Conservation (phyloP, 2,329 filamentous ascomycete species). For the Sclerotinia trifoliorum region DNA sequence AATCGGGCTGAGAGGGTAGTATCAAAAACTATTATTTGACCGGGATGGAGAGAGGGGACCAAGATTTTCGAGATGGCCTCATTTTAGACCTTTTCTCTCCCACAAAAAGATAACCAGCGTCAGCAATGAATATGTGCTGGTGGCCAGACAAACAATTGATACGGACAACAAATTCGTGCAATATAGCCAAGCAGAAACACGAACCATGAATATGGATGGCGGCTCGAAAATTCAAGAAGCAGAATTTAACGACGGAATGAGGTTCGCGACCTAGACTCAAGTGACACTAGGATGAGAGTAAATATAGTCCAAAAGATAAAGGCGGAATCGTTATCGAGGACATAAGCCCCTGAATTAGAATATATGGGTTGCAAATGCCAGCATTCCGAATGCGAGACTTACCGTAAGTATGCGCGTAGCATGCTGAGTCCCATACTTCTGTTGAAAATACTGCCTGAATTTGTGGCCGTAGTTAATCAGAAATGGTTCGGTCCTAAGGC, state of each 20-base stretch:
- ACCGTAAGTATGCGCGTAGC: background rate
- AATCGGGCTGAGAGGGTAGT: background rate
- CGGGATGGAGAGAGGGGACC: background rate
- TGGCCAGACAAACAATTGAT: background rate
- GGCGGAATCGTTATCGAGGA: background rate
- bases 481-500: background rate
- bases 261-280: background rate
- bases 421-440: background rate
- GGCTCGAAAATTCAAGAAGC: background rate
- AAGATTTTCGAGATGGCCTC: background rate
- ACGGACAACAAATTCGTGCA: no score
- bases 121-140: background rate
- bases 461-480: background rate
- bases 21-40: background rate
- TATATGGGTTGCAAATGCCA: no score
- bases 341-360: background rate
- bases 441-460: background rate
- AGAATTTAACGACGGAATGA: background rate
- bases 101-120: background rate
- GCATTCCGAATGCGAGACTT: background rate
- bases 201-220: background rate
- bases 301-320: background rate
- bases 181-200: background rate
- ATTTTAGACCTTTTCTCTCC: background rate
- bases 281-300: background rate